phyloP scores from a whole-genome alignment of 1,139 yeast genomes.

The Debaryomycetaceae sp. region DNA sequence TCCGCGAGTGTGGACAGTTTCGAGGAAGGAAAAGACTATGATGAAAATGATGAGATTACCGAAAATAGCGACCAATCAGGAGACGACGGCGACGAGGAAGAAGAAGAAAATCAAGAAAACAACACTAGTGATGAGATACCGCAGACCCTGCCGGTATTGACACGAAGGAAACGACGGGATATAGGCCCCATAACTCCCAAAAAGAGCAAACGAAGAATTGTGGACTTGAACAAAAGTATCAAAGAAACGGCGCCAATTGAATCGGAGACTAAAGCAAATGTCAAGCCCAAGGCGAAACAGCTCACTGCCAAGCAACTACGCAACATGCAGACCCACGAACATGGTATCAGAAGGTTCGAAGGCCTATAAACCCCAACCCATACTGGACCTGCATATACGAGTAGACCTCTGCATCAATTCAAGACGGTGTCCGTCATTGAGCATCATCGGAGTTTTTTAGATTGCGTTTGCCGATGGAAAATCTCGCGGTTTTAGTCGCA shows the following conservation, averaged over 20 bases:
- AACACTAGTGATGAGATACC: conserved; percentile 1
- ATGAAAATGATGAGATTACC: conserved; percentile 5
- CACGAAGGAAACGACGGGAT: conserved; percentile 5
- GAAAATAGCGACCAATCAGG: conserved; percentile 5
- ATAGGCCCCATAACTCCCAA: conserved; percentile 3
- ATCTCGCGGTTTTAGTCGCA: conserved; percentile 22
- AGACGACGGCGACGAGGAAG: conserved; percentile 6
- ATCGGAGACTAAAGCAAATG: conserved; percentile 15
- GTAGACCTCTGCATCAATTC: no score
- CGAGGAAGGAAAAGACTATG: conserved; percentile 6
- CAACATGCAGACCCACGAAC: conserved; percentile 44
- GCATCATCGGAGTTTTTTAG: no score
- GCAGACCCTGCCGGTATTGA: conserved; percentile 3
- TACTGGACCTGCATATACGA: no score
- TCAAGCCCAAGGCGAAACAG: conserved; percentile 22
- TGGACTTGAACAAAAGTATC: conserved; percentile 11
- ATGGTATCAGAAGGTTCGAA: conserved; percentile 61
- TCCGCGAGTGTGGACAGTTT: background rate
- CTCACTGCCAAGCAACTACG: conserved; percentile 35
- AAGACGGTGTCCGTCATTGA: no score
- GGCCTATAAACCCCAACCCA: conserved; percentile 37
- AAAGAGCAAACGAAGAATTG: conserved; percentile 9
- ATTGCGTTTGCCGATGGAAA: background rate
- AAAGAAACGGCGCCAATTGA: background rate
- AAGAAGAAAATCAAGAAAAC: conserved; percentile 8